These are phyloP conservation scores for Penicillium carneum DNA, from an alignment of 2,329 filamentous ascomycete genomes.

Conservation along the genomic window DNA sequence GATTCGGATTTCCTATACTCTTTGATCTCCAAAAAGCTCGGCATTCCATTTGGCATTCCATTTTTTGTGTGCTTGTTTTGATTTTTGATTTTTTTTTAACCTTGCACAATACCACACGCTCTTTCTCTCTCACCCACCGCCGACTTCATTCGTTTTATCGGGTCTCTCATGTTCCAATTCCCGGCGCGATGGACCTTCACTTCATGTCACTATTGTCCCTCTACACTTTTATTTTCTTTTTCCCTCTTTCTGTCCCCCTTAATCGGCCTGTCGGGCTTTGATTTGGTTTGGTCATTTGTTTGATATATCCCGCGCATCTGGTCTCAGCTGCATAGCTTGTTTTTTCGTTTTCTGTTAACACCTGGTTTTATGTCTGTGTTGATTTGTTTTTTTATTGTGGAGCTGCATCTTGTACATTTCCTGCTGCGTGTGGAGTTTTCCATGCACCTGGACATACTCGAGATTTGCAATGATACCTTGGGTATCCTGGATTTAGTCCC, in stretches of 20 bases:
- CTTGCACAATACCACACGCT: slow-evolving; percentile 22
- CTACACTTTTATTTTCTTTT: slow-evolving; percentile 24
- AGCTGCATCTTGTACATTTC: slow-evolving; percentile 31
- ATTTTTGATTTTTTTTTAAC: background rate
- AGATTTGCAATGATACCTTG: slow-evolving; percentile 16
- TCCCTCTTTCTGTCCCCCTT: slow-evolving; percentile 5
- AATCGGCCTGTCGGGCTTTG: slow-evolving; percentile 18
- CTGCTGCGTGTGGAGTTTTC: slow-evolving; percentile 22
- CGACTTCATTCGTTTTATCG: slow-evolving; percentile 33
- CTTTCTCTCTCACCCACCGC: slow-evolving; percentile 25
- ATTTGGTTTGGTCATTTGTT: slow-evolving; percentile 25
- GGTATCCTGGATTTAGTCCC: slow-evolving; percentile 18
- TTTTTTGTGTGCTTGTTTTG: background rate
- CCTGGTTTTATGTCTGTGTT: slow-evolving; percentile 8
- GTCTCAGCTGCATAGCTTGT: slow-evolving; percentile 27
- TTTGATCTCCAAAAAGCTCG: slow-evolving; percentile 25
- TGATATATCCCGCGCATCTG: slow-evolving; percentile 37
- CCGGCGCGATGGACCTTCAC: slow-evolving; percentile 37
- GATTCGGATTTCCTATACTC: slow-evolving; percentile 36
- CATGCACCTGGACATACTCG: slow-evolving; percentile 22
- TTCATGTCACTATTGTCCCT: slow-evolving; percentile 38
- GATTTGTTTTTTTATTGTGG: background rate
- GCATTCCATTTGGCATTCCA: slow-evolving; percentile 11
- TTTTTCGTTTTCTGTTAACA: slow-evolving; percentile 16
- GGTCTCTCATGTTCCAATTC: slow-evolving; percentile 28